Percentiles rank a stretch among this genome's conserved stretches.
phyloP scores from a whole-genome alignment of 2,329 filamentous ascomycete species.

The Penicillium frequentans region DNA sequence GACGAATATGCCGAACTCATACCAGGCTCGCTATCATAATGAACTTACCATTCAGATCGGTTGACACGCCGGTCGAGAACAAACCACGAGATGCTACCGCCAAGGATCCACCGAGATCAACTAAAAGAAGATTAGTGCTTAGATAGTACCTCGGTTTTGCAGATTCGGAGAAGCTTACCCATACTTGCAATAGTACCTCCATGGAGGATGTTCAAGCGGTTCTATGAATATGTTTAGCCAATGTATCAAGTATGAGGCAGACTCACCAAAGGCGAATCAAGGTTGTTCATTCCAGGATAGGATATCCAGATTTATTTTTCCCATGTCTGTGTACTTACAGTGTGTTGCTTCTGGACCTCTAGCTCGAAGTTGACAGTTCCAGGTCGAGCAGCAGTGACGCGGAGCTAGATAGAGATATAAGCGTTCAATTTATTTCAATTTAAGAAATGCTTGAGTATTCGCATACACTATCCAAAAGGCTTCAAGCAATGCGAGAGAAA shows the following conservation, averaged over 20 bases:
- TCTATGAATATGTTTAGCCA: conserved; percentile 42
- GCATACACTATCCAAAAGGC: conserved; percentile 18
- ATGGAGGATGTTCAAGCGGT: conserved; percentile 65
- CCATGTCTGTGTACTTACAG: conserved; percentile 44
- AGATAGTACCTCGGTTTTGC: not conserved
- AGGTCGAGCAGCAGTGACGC: conserved; percentile 60
- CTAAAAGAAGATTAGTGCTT: conserved; percentile 30
- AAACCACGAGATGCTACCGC: conserved; percentile 66
- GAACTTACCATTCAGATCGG: conserved; percentile 59
- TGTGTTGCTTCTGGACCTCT: conserved; percentile 64
- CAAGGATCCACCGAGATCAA: conserved; percentile 66
- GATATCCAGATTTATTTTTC: not conserved
- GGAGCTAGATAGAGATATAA: conserved; percentile 48
- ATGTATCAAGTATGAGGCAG: not conserved
- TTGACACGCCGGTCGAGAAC: conserved; percentile 66
- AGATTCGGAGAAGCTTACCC: conserved; percentile 35
- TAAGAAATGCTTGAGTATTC: not conserved
- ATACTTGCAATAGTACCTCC: conserved; percentile 66
- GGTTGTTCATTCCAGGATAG: too few relatives aligned
- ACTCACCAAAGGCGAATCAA: not conserved
- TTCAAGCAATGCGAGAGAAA: conserved; percentile 1
- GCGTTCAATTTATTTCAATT: not conserved
- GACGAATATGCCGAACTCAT: not conserved
- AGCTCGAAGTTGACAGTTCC: conserved; percentile 66
- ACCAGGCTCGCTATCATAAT: not conserved